These are phyloP conservation scores for Paspalum notatum DNA, from an alignment of 176 grass and related monocot genomes.

Conservation along the genomic window DNA sequence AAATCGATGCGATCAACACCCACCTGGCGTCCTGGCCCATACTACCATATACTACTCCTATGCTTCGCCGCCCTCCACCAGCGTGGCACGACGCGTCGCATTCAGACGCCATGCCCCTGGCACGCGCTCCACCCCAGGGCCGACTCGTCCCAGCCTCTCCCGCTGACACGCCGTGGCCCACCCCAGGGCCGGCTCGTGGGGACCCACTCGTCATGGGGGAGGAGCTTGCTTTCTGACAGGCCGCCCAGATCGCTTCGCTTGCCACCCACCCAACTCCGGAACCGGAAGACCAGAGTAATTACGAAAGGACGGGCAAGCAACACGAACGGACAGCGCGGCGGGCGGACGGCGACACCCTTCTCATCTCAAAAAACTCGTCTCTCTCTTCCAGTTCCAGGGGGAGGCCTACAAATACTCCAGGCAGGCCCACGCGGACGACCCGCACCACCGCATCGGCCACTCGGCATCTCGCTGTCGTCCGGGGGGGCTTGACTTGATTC, in stretches of 20 bases:
- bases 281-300: background rate
- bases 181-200: rapidly evolving
- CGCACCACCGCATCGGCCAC: background rate
- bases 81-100: too few relatives aligned
- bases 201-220: background rate
- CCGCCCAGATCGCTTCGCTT: background rate
- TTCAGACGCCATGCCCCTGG: background rate
- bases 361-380: background rate
- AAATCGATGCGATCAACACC: too few relatives aligned
- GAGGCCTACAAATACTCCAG: background rate
- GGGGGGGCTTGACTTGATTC: background rate
- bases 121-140: background rate
- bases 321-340: too few relatives aligned
- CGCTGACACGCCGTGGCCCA: background rate
- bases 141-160: background rate
- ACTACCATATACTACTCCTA: too few relatives aligned
- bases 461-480: background rate
- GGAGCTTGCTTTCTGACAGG: too few relatives aligned
- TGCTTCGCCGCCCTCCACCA: too few relatives aligned
- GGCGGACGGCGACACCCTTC: conserved; percentile 32
- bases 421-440: background rate
- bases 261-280: background rate
- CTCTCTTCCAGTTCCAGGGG: background rate
- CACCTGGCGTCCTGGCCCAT: too few relatives aligned
- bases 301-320: background rate